Percentiles rank a stretch among this genome's conserved stretches.
phyloP scores from a whole-genome alignment of 2,329 filamentous ascomycete genomes.

The Microdochium bolleyi region DNA sequence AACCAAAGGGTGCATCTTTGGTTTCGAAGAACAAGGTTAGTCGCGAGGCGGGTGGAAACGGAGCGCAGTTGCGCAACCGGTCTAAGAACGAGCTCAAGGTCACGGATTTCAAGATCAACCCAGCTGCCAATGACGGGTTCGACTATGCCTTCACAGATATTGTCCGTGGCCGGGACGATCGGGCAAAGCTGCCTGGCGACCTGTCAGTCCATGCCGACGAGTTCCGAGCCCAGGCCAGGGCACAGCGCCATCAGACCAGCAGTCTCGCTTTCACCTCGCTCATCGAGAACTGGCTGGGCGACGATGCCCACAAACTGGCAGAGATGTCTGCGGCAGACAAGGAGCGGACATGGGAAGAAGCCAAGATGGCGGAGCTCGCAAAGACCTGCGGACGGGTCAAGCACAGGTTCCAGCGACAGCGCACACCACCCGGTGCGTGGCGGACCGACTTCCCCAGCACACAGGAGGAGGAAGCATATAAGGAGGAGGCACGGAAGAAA shows the following conservation, averaged over 20 bases:
- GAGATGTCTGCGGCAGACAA: constrained; percentile 53
- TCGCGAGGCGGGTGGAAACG: constrained; percentile 7
- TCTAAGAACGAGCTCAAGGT: constrained; percentile 49
- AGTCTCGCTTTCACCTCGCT: constrained; percentile 23
- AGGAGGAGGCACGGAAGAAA: constrained; percentile 53
- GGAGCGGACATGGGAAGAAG: constrained; percentile 63
- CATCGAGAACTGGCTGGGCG: constrained; percentile 49
- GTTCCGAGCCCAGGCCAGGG: constrained; percentile 58
- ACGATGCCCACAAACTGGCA: constrained; percentile 49
- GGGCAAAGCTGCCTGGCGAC: constrained; percentile 50
- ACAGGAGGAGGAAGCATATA: constrained; percentile 65
- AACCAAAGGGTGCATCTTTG: constrained; percentile 2
- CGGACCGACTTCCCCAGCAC: constrained; percentile 81
- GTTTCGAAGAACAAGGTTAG: neutral
- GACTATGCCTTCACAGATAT: constrained; percentile 69
- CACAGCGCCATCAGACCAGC: constrained; percentile 30
- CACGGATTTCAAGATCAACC: constrained; percentile 78
- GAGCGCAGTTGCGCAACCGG: constrained; percentile 46
- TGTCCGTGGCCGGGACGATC: constrained; percentile 60
- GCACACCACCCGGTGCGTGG: constrained; percentile 85
- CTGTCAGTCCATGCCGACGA: constrained; percentile 40
- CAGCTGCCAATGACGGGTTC: constrained; percentile 59
- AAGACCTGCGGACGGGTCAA: constrained; percentile 72
- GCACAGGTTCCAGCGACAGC: constrained; percentile 61
- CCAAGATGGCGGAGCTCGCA: constrained; percentile 64